Evolutionary conservation across 2,329 filamentous ascomycete species (phyloP).

Genomic region (Monascus ruber): DNA sequence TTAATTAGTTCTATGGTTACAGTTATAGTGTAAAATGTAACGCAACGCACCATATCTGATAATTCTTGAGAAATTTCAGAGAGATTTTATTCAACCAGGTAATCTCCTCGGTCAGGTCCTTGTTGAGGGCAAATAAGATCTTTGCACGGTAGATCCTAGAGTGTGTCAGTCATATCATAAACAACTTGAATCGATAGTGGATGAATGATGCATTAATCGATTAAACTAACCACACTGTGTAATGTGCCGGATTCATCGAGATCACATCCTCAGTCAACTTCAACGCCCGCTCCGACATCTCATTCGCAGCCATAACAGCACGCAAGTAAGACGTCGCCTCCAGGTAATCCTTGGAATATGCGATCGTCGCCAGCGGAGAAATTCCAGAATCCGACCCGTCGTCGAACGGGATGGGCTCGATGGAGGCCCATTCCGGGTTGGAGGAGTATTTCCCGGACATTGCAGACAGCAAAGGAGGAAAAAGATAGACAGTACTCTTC

Average conservation of each 20-base stretch:
- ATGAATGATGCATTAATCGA: background rate
- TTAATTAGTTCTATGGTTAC: background rate
- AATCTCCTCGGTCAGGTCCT: conserved; percentile 60
- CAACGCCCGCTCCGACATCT: conserved; percentile 68
- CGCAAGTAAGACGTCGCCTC: conserved; percentile 90
- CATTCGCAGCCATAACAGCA: conserved; percentile 81
- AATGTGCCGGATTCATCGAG: conserved; percentile 86
- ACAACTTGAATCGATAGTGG: background rate
- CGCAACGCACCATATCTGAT: conserved; percentile 71
- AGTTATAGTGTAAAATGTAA: background rate
- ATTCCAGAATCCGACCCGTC: conserved; percentile 50
- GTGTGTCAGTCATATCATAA: conserved; percentile 5
- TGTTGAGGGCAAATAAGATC: conserved; percentile 56
- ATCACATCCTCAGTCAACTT: conserved; percentile 83
- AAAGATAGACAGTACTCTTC: no score
- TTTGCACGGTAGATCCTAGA: conserved; percentile 71
- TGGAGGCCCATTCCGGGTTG: conserved; percentile 72
- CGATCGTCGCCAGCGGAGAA: conserved; percentile 76
- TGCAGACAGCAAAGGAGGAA: conserved; percentile 5
- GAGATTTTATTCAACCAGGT: conserved; percentile 78
- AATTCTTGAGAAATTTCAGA: conserved; percentile 83
- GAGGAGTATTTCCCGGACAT: conserved; percentile 41
- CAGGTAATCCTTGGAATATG: conserved; percentile 79
- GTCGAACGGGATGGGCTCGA: conserved; percentile 69
- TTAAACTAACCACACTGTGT: conserved; percentile 73